These are phyloP conservation scores for Millerozyma acaciae DNA, from an alignment of 805 yeast genomes.

Conservation along the genomic window DNA sequence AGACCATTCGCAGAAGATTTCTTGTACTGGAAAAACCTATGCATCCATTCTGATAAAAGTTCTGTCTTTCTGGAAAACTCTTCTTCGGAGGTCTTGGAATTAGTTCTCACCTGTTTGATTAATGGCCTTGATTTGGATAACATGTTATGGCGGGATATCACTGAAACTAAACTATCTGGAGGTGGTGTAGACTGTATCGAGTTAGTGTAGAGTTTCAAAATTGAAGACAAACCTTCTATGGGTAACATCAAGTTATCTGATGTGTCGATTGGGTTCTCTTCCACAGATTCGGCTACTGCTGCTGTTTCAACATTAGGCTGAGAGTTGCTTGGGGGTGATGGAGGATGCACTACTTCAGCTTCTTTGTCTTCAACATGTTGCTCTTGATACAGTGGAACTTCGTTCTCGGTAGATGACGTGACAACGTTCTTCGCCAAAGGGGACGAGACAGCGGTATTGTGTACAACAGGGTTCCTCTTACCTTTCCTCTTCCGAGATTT, in stretches of 20 bases:
- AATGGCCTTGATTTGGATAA: conserved; percentile 22
- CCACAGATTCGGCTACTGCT: conserved; percentile 1
- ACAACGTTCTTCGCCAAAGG: conserved; percentile 11
- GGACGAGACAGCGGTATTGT: conserved; percentile 11
- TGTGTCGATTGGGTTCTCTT: conserved; percentile 4
- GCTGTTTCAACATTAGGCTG: not conserved
- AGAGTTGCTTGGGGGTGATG: no score
- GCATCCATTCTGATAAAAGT: conserved; percentile 27
- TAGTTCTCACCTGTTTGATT: conserved; percentile 24
- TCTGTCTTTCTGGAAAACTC: conserved; percentile 25
- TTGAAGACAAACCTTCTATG: conserved; percentile 14
- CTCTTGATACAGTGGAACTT: no score
- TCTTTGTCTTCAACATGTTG: no score
- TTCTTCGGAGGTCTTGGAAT: conserved; percentile 22
- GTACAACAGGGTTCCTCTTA: conserved; percentile 9
- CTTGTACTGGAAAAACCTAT: conserved; percentile 33
- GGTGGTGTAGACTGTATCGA: conserved; percentile 10
- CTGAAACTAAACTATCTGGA: conserved; percentile 16
- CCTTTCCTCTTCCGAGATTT: conserved; percentile 9
- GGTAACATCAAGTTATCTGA: conserved; percentile 20
- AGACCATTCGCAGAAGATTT: conserved; percentile 32
- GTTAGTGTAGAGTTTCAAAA: conserved; percentile 7
- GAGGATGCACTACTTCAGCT: no score
- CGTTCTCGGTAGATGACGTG: no score
- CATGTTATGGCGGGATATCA: conserved; percentile 15